Evolutionary conservation across 1,139 yeast genomes (phyloP).

Genomic region (Blastobotrys capitulatus): DNA sequence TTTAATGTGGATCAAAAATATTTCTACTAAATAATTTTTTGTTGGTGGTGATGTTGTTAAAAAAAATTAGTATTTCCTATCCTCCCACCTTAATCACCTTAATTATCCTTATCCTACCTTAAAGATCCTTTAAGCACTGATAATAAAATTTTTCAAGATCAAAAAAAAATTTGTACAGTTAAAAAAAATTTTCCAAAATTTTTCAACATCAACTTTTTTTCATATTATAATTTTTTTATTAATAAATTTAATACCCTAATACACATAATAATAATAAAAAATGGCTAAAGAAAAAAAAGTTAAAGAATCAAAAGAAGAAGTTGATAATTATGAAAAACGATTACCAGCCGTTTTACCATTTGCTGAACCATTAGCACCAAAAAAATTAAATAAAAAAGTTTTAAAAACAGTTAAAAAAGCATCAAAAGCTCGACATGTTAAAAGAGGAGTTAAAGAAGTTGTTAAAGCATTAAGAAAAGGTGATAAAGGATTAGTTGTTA

Average conservation of each 20-base stretch:
- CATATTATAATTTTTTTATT: no score
- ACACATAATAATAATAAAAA: slow-evolving; percentile 9
- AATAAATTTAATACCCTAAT: no score
- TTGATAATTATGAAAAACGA: slow-evolving; percentile 88
- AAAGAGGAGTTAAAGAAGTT: slow-evolving; percentile 98
- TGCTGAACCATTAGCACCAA: slow-evolving; percentile 93
- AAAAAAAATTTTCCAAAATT: neutral
- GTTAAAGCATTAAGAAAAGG: slow-evolving; percentile 97
- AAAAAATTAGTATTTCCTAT: no score
- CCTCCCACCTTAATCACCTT: no score
- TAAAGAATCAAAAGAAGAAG: slow-evolving; percentile 31
- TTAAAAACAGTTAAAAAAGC: slow-evolving; percentile 96
- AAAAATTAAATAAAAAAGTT: slow-evolving; percentile 91
- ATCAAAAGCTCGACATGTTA: slow-evolving; percentile 95
- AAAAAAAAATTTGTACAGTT: neutral
- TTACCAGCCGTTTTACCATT: slow-evolving; percentile 87
- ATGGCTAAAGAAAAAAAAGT: slow-evolving; percentile 31
- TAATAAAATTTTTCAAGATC: neutral
- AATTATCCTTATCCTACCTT: no score
- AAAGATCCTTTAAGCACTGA: neutral
- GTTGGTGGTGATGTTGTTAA: no score
- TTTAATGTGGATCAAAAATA: no score
- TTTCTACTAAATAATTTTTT: no score
- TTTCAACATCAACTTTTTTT: neutral
- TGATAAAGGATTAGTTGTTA: slow-evolving; percentile 90